phyloP scores from a whole-genome alignment of 2,329 filamentous ascomycete species.

The Stagonosporopsis rhizophila region DNA sequence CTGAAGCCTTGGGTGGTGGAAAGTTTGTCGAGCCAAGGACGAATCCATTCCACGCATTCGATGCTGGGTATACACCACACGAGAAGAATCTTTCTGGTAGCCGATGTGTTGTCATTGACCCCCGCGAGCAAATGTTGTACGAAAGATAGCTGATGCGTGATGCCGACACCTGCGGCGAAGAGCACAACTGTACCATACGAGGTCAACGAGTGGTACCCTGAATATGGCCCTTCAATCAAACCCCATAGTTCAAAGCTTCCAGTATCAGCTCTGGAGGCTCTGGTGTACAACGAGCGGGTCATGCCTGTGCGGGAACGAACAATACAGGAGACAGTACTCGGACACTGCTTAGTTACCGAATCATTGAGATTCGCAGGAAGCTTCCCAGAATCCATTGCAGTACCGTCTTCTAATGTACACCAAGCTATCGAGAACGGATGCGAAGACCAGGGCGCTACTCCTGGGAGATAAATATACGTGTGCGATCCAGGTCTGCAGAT shows the following conservation, averaged over 20 bases:
- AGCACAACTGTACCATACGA: constrained; percentile 89
- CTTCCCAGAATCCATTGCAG: constrained; percentile 12
- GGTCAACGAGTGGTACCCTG: constrained; percentile 74
- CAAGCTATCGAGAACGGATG: constrained; percentile 80
- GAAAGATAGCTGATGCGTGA: constrained; percentile 90
- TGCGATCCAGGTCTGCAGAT: constrained; percentile 74
- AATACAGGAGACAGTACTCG: constrained; percentile 65
- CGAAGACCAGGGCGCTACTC: constrained; percentile 70
- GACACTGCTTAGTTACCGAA: constrained; percentile 54
- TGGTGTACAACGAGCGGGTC: constrained; percentile 77
- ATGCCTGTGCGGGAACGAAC: constrained; percentile 85
- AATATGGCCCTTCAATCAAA: constrained; percentile 85
- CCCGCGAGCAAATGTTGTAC: constrained; percentile 66
- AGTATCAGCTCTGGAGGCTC: constrained; percentile 60
- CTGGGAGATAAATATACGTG: constrained; percentile 76
- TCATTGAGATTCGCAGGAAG: constrained; percentile 43
- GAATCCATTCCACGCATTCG: constrained; percentile 86
- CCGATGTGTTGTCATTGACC: constrained; percentile 70
- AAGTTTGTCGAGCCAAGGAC: constrained; percentile 84
- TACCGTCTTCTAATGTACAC: constrained; percentile 63
- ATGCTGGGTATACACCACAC: constrained; percentile 89
- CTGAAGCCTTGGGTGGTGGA: constrained; percentile 76
- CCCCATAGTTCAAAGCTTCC: constrained; percentile 67
- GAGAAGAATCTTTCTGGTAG: constrained; percentile 77
- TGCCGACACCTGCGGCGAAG: constrained; percentile 88